Base-by-base conservation (phyloP, 1,139 yeast species). In the Lodderomyces margitis region DNA sequence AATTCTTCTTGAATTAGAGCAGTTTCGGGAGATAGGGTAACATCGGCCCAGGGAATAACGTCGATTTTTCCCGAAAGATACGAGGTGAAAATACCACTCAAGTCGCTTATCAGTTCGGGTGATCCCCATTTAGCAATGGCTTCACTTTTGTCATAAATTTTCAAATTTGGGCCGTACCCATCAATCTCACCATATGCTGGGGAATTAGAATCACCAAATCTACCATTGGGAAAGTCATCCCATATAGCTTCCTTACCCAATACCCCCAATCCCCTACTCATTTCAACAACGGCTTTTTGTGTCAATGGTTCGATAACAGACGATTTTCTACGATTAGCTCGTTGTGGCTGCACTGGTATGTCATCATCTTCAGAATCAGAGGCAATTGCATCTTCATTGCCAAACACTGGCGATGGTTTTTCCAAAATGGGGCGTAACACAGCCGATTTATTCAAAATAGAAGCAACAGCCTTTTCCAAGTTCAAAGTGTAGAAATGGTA, bases 111-210 rank as follows among this genome's bases (percentile, higher is more conserved):
- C n/a, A 72, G 70, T 37, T 70, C 77, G 4, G 98, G 97, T 39
- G 75, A 68, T 0, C 96, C 97, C 98, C 98, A 92, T 36, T 81
- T 70, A 41, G 75, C 76, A 41, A 76, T 68, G 0, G 96, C 96
- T 55, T 75, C 80, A 34, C 74, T 73, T n/a, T 82, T 75, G 7
- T 89, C 76, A 44, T 60, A 61, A 11, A 87, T 80, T 55, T 89
- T 91, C 53, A 92, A 75, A 5, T 87, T 80, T 1, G 97, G 96
- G 1, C 98, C 98, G 62, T 92, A 92, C 25, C 98, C 98, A 59
- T 91, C 97, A 56, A 91, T 87, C 62, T 91, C 97, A 66, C 98
- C 98, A 64, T 86, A 92, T 0, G 98, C 92, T 5, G 98, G 98
- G 25, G 98, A 89, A 53, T 95, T 75, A 0, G 98, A 88, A 64